Conservation (phyloP, 169 alveolate species). For the Plasmodium vinckei region DNA sequence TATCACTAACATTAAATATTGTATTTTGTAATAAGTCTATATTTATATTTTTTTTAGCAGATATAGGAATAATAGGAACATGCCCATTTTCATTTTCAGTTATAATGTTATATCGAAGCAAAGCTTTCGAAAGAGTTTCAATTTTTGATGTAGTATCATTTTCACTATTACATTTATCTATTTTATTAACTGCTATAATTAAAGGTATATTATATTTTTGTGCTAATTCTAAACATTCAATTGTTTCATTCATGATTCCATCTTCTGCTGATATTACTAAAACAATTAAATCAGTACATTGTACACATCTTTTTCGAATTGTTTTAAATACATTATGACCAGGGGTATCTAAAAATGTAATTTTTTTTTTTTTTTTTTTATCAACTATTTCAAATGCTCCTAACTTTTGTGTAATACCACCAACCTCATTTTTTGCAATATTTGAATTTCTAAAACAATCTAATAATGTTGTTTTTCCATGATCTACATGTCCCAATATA, state of each 20-base stretch:
- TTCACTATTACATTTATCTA: slow-evolving; percentile 83
- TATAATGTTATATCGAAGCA: slow-evolving; percentile 80
- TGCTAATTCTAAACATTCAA: slow-evolving; percentile 91
- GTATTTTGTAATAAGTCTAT: slow-evolving; percentile 84
- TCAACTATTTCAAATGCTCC: slow-evolving; percentile 93
- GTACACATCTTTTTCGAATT: slow-evolving; percentile 94
- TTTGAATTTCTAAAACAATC: slow-evolving; percentile 85
- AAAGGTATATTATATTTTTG: slow-evolving; percentile 83
- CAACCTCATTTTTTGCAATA: slow-evolving; percentile 89
- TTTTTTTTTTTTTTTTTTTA: slow-evolving; percentile 79
- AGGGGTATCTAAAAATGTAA: slow-evolving; percentile 96
- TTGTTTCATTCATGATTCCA: slow-evolving; percentile 95
- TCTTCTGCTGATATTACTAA: slow-evolving; percentile 96
- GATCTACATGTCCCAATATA: slow-evolving; percentile 98
- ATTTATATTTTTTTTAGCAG: slow-evolving; percentile 88
- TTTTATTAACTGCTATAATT: slow-evolving; percentile 93
- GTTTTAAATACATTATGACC: slow-evolving; percentile 96
- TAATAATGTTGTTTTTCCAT: slow-evolving; percentile 97
- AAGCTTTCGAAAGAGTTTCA: slow-evolving; percentile 46
- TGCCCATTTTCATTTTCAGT: slow-evolving; percentile 83
- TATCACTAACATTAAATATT: slow-evolving; percentile 83
- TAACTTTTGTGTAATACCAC: slow-evolving; percentile 95
- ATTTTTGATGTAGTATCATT: slow-evolving; percentile 50
- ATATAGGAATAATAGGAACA: slow-evolving; percentile 89
- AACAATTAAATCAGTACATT: slow-evolving; percentile 94